A percentile compares a stretch with the other conserved stretches of the same genome.
These are phyloP conservation scores for Balamuthia mandrillaris DNA, from an alignment of 208 protist species.

Conservation along the genomic window DNA sequence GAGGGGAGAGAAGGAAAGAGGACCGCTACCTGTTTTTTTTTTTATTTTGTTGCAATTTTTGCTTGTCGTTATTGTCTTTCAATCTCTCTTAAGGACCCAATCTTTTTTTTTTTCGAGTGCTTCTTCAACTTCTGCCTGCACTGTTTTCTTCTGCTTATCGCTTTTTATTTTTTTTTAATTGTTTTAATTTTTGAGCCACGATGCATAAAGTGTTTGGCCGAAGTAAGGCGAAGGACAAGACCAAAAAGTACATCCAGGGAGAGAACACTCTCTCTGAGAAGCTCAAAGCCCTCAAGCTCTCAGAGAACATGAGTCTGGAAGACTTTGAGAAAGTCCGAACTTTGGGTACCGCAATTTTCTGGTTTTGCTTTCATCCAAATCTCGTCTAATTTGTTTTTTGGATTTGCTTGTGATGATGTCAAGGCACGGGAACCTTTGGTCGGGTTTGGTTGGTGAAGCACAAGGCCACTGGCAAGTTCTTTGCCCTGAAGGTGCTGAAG, in stretches of 20 bases:
- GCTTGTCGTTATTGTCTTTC: too few species aligned
- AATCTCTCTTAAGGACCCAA: too few species aligned
- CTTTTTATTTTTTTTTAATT: too few species aligned
- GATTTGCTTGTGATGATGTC: not conserved
- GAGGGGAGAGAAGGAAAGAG: too few species aligned
- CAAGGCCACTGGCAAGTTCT: conserved; percentile 55
- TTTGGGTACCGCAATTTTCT: not conserved
- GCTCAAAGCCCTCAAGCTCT: not conserved
- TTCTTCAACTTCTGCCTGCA: too few species aligned
- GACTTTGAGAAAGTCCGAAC: conserved; percentile 18
- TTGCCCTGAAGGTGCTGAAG: conserved; percentile 75
- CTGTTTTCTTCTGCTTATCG: too few species aligned
- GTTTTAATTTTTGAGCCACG: too few species aligned
- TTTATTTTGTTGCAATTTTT: too few species aligned
- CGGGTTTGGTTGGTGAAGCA: conserved; percentile 66
- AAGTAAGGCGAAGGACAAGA: conserved; percentile 24
- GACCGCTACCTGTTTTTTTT: too few species aligned
- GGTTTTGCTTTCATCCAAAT: not conserved
- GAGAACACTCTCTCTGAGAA: not conserved
- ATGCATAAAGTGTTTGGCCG: conserved; percentile 18
- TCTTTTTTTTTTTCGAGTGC: too few species aligned
- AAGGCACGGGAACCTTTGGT: conserved; percentile 78
- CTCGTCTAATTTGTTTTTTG: not conserved
- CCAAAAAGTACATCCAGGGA: not conserved
- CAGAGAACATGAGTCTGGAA: not conserved